A percentile compares a stretch with the other conserved stretches of the same genome.
These are phyloP conservation scores for Pseudogymnoascus sp. DNA, from an alignment of 2,329 filamentous ascomycete genomes.

Conservation along the genomic window DNA sequence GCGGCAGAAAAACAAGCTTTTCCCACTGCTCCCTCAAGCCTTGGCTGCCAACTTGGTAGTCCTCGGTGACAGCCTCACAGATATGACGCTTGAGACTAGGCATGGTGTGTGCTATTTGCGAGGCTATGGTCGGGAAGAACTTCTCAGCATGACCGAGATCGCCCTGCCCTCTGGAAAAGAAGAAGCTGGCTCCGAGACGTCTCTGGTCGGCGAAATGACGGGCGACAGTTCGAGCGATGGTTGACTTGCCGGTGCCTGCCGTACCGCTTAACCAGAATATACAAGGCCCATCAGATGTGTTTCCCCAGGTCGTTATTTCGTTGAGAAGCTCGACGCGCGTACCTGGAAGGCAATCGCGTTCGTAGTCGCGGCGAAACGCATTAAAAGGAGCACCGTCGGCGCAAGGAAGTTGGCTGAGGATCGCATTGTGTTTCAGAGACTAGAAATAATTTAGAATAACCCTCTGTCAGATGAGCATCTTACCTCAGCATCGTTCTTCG, in stretches of 20 bases:
- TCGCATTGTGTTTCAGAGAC: too few relatives aligned
- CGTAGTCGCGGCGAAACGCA: slow-evolving; percentile 28
- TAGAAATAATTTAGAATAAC: too few relatives aligned
- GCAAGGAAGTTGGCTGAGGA: slow-evolving; percentile 13
- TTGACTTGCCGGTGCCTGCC: neutral
- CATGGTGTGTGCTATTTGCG: slow-evolving; percentile 25
- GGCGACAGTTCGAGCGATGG: slow-evolving; percentile 13
- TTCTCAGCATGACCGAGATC: slow-evolving; percentile 30
- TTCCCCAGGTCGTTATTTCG: slow-evolving; percentile 18
- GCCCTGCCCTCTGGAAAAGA: slow-evolving; percentile 13
- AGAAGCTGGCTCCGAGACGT: slow-evolving; percentile 5
- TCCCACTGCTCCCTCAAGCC: slow-evolving; percentile 32
- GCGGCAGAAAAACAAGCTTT: slow-evolving; percentile 31
- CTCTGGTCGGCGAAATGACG: slow-evolving; percentile 10
- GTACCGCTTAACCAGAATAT: neutral
- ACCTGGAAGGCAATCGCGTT: slow-evolving; percentile 25
- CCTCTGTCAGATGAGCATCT: too few relatives aligned
- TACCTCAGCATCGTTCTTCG: too few relatives aligned
- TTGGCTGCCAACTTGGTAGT: slow-evolving; percentile 26
- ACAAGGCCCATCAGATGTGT: slow-evolving; percentile 32
- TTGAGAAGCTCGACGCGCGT: slow-evolving; percentile 29
- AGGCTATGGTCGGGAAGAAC: slow-evolving; percentile 35
- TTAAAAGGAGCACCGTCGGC: slow-evolving; percentile 28
- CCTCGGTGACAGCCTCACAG: slow-evolving; percentile 25
- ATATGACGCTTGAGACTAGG: slow-evolving; percentile 25